Evolutionary conservation across 2,329 filamentous ascomycete genomes (phyloP).

Genomic region (Scedosporium aurantiacum): DNA sequence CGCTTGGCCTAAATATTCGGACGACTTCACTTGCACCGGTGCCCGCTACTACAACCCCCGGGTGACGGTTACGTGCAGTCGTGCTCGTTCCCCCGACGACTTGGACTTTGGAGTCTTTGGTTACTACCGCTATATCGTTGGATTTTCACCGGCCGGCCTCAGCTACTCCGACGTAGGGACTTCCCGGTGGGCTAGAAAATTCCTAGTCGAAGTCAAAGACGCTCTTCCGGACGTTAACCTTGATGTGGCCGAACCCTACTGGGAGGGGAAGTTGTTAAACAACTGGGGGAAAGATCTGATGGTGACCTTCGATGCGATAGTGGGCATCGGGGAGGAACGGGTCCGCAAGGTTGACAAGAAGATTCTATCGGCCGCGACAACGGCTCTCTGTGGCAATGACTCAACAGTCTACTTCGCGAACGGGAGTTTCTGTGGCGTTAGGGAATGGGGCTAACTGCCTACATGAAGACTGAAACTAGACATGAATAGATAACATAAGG

Average conservation of each 20-base stretch:
- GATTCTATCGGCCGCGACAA: too few species aligned
- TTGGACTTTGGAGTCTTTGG: not conserved
- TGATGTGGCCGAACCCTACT: not conserved
- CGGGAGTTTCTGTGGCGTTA: too few species aligned
- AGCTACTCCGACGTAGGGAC: not conserved
- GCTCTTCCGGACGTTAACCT: not conserved
- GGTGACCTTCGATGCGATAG: not conserved
- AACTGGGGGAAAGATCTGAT: not conserved
- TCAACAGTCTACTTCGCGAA: too few species aligned
- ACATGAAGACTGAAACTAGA: too few species aligned
- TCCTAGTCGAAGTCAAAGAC: not conserved
- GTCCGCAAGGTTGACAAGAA: too few species aligned
- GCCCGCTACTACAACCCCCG: not conserved
- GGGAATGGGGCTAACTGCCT: too few species aligned
- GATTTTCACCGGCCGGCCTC: not conserved
- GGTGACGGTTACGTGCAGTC: not conserved
- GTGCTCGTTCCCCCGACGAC: not conserved
- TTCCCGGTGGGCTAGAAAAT: not conserved
- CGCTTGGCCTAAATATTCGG: too few species aligned
- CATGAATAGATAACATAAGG: too few species aligned
- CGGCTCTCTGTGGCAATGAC: too few species aligned
- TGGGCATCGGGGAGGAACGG: too few species aligned
- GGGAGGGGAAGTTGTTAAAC: not conserved
- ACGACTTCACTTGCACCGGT: not conserved
- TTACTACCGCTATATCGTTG: not conserved